These are phyloP conservation scores for Sporothrix luriei DNA, from an alignment of 2,329 filamentous ascomycete species.

Conservation along the genomic window DNA sequence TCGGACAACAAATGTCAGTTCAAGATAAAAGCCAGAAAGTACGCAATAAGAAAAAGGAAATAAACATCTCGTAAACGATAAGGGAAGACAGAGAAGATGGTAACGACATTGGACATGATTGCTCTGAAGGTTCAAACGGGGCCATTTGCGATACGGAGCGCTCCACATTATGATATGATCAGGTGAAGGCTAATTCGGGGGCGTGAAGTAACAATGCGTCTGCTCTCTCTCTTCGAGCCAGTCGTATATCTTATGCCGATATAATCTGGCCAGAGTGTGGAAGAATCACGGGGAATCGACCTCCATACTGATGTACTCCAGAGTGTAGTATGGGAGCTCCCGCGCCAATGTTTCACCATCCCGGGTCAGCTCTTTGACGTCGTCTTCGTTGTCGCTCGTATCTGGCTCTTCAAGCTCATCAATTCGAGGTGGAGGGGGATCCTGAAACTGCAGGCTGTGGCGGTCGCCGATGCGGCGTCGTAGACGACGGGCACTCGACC, in stretches of 20 bases:
- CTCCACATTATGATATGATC: background rate
- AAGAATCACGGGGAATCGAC: conserved; percentile 46
- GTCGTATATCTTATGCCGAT: background rate
- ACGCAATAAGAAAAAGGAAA: conserved; percentile 2
- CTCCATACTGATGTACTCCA: conserved; percentile 58
- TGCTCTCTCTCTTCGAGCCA: background rate
- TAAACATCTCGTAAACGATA: background rate
- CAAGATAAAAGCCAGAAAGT: background rate
- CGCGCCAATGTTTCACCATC: conserved; percentile 50
- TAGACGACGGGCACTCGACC: conserved; percentile 53
- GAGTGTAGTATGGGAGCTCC: conserved; percentile 55
- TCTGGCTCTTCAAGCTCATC: conserved; percentile 58
- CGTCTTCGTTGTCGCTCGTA: conserved; percentile 46
- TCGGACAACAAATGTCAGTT: background rate
- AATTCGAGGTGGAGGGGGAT: conserved; percentile 55
- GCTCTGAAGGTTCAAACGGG: background rate
- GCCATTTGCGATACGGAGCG: background rate
- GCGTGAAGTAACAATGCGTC: background rate
- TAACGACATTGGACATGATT: conserved; percentile 9
- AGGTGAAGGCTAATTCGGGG: too few species aligned
- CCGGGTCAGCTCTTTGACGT: conserved; percentile 39
- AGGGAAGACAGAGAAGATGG: background rate
- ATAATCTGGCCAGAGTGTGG: too few species aligned
- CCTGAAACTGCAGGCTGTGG: conserved; percentile 53
- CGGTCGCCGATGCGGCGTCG: conserved; percentile 52